phyloP scores from a whole-genome alignment of 2,329 filamentous ascomycete species.

The Lecanoromycetidae sp. region DNA sequence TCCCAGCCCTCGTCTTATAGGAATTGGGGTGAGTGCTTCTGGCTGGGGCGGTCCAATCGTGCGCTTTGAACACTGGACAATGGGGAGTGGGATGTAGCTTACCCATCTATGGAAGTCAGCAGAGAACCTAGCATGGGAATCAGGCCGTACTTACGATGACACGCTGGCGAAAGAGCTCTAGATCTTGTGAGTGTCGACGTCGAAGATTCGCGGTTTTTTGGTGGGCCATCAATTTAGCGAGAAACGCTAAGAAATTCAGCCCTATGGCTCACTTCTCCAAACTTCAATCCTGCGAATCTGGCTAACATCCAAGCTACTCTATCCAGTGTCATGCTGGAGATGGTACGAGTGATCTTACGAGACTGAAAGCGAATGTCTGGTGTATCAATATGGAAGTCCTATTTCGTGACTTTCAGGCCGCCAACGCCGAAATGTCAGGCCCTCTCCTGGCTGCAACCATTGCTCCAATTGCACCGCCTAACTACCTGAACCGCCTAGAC shows the following conservation, averaged over 20 bases:
- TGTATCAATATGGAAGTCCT: conserved; percentile 53
- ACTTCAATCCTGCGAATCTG: too few species aligned
- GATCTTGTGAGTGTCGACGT: conserved; percentile 31
- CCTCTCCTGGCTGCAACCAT: conserved; percentile 63
- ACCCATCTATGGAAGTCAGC: conserved; percentile 45
- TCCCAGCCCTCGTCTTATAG: too few species aligned
- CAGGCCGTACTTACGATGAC: conserved; percentile 37
- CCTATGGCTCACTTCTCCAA: too few species aligned
- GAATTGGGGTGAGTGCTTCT: too few species aligned
- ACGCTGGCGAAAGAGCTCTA: conserved; percentile 20
- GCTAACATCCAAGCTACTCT: too few species aligned
- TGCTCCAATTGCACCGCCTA: conserved; percentile 53
- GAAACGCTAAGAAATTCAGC: conserved; percentile 23
- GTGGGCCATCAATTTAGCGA: conserved; percentile 36
- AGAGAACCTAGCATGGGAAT: conserved; percentile 19
- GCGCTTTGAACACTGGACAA: not conserved
- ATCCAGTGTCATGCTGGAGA: too few species aligned
- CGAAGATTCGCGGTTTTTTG: conserved; percentile 31
- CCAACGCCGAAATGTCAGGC: conserved; percentile 54
- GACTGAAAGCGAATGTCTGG: not conserved
- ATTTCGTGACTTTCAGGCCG: conserved; percentile 60
- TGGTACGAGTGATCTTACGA: too few species aligned
- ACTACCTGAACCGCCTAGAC: conserved; percentile 53
- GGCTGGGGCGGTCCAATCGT: too few species aligned
- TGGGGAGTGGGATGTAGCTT: conserved; percentile 31